Conservation (phyloP, 108 stramenopile genomes). For the Asterionellopsis glacialis region DNA sequence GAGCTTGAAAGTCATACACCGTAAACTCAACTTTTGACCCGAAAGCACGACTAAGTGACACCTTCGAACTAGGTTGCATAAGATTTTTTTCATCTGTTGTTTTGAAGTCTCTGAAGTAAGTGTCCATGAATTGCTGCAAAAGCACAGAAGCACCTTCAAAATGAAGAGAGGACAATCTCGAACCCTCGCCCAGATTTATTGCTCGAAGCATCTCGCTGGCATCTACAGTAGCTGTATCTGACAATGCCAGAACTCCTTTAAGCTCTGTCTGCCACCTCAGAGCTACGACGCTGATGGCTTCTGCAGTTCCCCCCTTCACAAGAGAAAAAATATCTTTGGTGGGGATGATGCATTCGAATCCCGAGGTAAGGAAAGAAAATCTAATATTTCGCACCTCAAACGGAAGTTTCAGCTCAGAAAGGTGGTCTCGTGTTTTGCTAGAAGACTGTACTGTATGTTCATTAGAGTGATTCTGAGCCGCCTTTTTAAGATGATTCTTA, state of each 20-base stretch:
- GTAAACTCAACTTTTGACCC: not conserved
- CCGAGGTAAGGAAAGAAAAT: conserved; percentile 18
- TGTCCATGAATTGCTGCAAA: not conserved
- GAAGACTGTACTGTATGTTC: not conserved
- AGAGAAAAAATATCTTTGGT: conserved; percentile 31
- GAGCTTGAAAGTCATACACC: conserved; percentile 34
- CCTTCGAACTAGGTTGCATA: not conserved
- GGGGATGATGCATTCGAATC: conserved; percentile 39
- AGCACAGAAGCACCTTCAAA: too few relatives aligned
- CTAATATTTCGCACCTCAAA: conserved; percentile 14
- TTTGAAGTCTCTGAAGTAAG: not conserved
- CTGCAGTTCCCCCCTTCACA: conserved; percentile 13
- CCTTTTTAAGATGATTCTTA: too few relatives aligned
- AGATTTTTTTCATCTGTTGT: not conserved
- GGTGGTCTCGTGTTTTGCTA: conserved; percentile 1
- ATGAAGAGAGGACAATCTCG: not conserved
- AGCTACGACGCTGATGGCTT: conserved; percentile 35
- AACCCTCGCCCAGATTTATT: not conserved
- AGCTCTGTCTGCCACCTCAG: conserved; percentile 37
- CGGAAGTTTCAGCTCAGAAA: conserved; percentile 3
- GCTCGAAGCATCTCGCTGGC: not conserved
- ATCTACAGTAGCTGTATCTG: not conserved
- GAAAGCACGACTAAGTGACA: not conserved
- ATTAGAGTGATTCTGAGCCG: too few relatives aligned
- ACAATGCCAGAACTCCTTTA: conserved; percentile 15